Base-by-base conservation (phyloP, 805 yeast species). In the Candida khao-thaluensis region DNA sequence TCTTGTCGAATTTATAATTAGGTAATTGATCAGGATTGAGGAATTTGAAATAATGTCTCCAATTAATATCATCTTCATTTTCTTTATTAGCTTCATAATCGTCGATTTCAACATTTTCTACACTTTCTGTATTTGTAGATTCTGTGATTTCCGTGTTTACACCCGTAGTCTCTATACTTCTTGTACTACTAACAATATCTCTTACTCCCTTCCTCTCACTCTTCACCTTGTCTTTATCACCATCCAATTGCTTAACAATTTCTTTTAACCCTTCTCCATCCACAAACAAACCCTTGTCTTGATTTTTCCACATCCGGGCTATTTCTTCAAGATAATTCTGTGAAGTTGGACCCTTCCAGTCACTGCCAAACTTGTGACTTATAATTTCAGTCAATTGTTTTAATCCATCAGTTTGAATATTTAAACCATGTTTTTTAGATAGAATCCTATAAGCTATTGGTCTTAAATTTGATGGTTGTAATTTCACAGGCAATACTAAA, bases 401-500 rank as follows among this genome's bases (percentile, higher is more conserved):
- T 11, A 93, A 66, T 0, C 96, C 98, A 47, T 85, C 82, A 0
- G 96, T 81, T 53, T 91, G 88, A 47, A 93, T 76, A 58, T 89
- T 89, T 20, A 93, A 73, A 0, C 97, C 96, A 57, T 88, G 91
- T 56, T 91, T 93, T 61, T 89, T 91, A 4, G 98, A 86, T 7
- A 93, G 61, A 1, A 91, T 77, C 28, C 99, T 70, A 59, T 90
- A 93, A 0, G 97, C 97, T 35, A 91, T 65, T 1, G 99, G 99
- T 31, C 99, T 75, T 30, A 93, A 66, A 53, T 85, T 85, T 0
- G 91, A 77, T 0, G 96, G 87, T 38, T 81, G 85, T 2, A 91
- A 76, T 41, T 74, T 73, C 2, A 87, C 81, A 0, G 97, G 97
- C 9, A 90, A 71, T 14, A 52, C 45, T 5, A 41, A 41, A 12